Evolutionary conservation across 2,329 filamentous ascomycete genomes (phyloP), one percentile per base, ranked within the genome.

Genomic region (Phyllosticta ampelicida): DNA sequence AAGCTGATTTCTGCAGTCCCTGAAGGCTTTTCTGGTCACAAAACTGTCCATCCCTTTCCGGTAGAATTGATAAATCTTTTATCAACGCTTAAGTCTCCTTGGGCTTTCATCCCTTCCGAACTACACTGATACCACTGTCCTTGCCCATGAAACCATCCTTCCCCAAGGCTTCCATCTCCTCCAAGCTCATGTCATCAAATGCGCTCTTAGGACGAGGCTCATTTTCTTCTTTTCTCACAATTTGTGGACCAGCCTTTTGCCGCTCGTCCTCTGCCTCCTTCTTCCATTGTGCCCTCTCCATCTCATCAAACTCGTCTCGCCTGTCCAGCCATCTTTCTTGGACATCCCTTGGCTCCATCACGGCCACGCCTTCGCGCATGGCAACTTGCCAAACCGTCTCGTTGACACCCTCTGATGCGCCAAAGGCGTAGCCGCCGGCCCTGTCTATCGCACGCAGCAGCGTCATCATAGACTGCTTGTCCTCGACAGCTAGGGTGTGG

Each of bases 331-430:
- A 99, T 61, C 94, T 81, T 75, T 99, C 94, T 73, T 99, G 94
- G 62, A 97, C 86, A 72, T 99, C 92, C 60, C 86, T 79, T 9
- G 90, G 84, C 65, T 95, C 90, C 79, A 95, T 84, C 36, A 84
- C 82, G 60, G 80, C 80, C 64, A 80, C 75, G 2, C 81, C 80
- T 62, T 85, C 81, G 59, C 90, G 84, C 84, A 97, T 95, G 2
- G 94, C 90, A 51, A 97, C 85, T 67, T 95, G 89, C 94, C 94
- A 99, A n/a, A 99, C 83, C 6, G 87, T 91, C 70, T 99, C 92
- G 65, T 97, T 96, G 51, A 90, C 89, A 1, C 90, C 92, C 70
- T 96, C 90, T 0, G 90, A 87, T 28, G 61, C 58, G 0, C 91
- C 91, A 75, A 99, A 96, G 0, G 90, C 87, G 73, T 97, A 97